Percentiles rank a stretch among this genome's conserved stretches.
Evolutionary conservation across 2,329 filamentous ascomycete species (phyloP).

Genomic region (Penicillium sp.): DNA sequence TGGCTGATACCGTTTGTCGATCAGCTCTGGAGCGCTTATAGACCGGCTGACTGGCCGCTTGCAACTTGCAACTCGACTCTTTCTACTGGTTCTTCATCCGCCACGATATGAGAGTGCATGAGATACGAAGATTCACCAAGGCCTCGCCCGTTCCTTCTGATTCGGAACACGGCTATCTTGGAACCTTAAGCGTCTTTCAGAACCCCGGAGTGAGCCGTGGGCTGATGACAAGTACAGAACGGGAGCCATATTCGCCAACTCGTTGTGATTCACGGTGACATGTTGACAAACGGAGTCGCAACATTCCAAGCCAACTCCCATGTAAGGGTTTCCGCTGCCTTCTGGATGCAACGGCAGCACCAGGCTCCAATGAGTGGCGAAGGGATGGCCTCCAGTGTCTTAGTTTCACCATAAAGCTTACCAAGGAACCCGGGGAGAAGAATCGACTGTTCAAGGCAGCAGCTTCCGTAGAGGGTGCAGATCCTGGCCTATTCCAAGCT

Average conservation of each 20-base stretch:
- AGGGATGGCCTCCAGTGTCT: background rate
- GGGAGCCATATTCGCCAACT: slow-evolving; percentile 4
- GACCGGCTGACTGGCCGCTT: background rate
- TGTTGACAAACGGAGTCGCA: slow-evolving; percentile 1
- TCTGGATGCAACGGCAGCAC: slow-evolving; percentile 16
- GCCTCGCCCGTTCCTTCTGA: background rate
- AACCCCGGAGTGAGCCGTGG: background rate
- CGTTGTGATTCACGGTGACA: slow-evolving; percentile 2
- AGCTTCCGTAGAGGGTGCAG: background rate
- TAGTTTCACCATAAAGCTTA: slow-evolving; percentile 1
- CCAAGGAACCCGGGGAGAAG: background rate
- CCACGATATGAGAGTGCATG: background rate
- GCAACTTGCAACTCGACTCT: background rate
- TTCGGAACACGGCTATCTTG: background rate
- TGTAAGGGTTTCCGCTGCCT: slow-evolving; percentile 7
- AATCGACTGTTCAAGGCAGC: background rate
- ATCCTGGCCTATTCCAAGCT: slow-evolving; percentile 1
- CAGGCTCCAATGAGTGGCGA: slow-evolving; percentile 4
- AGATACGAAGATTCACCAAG: background rate
- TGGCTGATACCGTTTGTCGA: background rate
- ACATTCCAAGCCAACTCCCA: slow-evolving; percentile 7
- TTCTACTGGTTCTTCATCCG: background rate
- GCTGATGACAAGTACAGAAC: background rate
- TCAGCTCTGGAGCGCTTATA: background rate
- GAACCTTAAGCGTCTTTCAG: background rate